A percentile compares a stretch with the other conserved stretches of the same genome.
Conservation (phyloP, 139 green algal genomes). For the Chlorella sp. region DNA sequence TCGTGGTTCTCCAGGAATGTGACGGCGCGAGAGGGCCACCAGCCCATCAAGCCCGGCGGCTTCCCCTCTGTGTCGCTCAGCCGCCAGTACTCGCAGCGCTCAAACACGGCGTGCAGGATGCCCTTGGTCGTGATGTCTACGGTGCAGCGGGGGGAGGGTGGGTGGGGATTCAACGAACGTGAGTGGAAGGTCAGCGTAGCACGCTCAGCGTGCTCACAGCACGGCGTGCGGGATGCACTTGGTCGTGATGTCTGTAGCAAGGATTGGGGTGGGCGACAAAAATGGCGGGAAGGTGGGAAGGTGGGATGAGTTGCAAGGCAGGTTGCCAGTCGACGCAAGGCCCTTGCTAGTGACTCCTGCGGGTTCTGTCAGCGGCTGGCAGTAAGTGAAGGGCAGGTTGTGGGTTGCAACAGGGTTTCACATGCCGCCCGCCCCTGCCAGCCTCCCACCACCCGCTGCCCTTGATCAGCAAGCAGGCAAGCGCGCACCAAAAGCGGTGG, state of each 20-base stretch:
- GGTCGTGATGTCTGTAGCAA: slow-evolving; percentile 93
- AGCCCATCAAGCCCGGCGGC: slow-evolving; percentile 86
- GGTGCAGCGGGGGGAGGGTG: neutral
- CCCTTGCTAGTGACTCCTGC: too few species aligned
- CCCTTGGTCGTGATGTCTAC: slow-evolving; percentile 97
- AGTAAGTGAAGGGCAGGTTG: too few species aligned
- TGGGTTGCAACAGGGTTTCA: too few species aligned
- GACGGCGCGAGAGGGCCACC: slow-evolving; percentile 91
- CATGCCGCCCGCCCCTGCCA: neutral
- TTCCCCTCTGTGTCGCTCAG: slow-evolving; percentile 82
- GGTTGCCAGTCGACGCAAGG: too few species aligned
- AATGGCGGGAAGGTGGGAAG: too few species aligned
- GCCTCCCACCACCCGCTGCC: neutral
- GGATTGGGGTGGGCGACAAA: too few species aligned
- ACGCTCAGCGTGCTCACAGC: neutral
- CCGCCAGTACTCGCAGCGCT: slow-evolving; percentile 93
- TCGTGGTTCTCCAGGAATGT: slow-evolving; percentile 99
- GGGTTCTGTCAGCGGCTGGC: too few species aligned
- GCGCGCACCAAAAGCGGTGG: slow-evolving; percentile 75
- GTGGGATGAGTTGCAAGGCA: too few species aligned
- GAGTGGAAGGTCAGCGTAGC: neutral
- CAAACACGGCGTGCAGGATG: slow-evolving; percentile 75
- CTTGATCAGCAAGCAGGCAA: neutral
- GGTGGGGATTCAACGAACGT: too few species aligned
- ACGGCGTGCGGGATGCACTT: slow-evolving; percentile 85